Evolutionary conservation across 495 filamentous ascomycete genomes (phyloP).

Genomic region (Penicillium coffeae): DNA sequence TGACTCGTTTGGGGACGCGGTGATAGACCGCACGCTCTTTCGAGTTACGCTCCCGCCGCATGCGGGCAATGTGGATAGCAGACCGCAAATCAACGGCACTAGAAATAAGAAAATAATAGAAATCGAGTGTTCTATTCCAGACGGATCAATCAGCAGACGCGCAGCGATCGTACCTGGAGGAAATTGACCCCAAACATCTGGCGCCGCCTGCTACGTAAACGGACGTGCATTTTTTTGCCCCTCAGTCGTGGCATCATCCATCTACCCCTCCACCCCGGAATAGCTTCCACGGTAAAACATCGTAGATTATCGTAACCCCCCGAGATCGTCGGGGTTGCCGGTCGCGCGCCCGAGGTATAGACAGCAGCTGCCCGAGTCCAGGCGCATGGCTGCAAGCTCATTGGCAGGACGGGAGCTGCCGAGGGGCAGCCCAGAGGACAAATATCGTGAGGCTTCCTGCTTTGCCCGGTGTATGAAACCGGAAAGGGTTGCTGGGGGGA

Average conservation of each 20-base stretch:
- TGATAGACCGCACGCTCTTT: not conserved
- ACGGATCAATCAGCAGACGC: not conserved
- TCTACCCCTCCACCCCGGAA: conserved; percentile 4
- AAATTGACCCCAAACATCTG: not conserved
- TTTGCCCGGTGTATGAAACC: conserved; percentile 53
- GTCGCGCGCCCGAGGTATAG: conserved; percentile 31
- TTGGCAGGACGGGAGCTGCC: conserved; percentile 36
- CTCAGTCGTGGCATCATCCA: conserved; percentile 20
- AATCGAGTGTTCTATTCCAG: not conserved
- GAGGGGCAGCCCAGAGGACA: conserved; percentile 23
- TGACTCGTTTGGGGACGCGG: conserved; percentile 26
- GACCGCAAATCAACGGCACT: not conserved
- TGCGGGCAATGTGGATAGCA: not conserved
- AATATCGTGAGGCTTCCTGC: conserved; percentile 48
- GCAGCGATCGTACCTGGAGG: not conserved
- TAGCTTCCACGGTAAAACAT: conserved; percentile 2
- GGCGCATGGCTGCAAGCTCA: conserved; percentile 17
- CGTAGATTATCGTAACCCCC: conserved; percentile 6
- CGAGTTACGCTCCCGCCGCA: not conserved
- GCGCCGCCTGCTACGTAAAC: no score
- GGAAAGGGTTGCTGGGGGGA: conserved; percentile 38
- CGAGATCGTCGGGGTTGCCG: conserved; percentile 22
- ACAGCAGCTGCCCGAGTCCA: conserved; percentile 17
- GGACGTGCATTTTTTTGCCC: conserved; percentile 4
- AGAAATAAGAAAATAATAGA: not conserved